phyloP scores from a whole-genome alignment of 768 basidiomycete genomes.

The Lentinula detonsa region DNA sequence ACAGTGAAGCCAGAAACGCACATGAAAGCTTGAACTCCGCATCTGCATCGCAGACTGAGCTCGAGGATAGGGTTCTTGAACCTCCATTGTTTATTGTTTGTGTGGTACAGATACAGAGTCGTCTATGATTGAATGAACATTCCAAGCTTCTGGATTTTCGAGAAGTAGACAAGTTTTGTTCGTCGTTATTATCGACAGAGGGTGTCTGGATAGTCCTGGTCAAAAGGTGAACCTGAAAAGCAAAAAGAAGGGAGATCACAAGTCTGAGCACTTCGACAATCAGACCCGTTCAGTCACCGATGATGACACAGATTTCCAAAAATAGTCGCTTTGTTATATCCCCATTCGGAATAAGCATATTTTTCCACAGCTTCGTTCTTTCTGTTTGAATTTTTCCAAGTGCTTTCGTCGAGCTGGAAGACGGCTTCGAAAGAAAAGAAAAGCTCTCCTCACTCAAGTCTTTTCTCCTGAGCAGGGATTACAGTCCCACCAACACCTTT shows the following conservation, averaged over 20 bases:
- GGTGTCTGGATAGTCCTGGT: no score
- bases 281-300: not conserved
- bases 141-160: not conserved
- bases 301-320: not conserved
- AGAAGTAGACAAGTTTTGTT: not conserved
- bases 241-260: not conserved
- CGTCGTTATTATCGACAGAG: no score
- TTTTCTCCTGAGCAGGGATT: no score
- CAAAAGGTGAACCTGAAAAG: not conserved
- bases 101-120: not conserved
- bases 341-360: not conserved
- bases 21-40: conserved; percentile 19
- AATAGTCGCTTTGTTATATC: not conserved
- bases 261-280: not conserved
- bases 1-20: conserved; percentile 10
- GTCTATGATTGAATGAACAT: not conserved
- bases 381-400: not conserved
- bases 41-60: conserved; percentile 17
- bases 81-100: not conserved
- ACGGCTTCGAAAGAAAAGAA: no score
- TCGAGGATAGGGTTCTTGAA: conserved; percentile 16
- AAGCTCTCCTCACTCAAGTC: no score
- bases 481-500: no score
- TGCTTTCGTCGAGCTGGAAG: no score
- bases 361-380: not conserved